Evolutionary conservation across 768 basidiomycete species (phyloP).

Genomic region (Lepiota venenata): DNA sequence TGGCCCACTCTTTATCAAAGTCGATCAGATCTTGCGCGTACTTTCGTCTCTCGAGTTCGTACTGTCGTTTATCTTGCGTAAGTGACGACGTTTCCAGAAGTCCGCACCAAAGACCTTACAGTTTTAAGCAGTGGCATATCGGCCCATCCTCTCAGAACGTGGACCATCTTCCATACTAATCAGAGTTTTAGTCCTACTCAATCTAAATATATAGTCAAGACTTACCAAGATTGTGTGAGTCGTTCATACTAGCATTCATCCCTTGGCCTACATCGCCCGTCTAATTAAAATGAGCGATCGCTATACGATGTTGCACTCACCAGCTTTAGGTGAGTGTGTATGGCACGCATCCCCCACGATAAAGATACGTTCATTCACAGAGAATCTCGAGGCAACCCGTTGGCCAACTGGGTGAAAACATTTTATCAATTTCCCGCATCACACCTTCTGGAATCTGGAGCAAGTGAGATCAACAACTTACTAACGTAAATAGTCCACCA

Average conservation of each 20-base stretch:
- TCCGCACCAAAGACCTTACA: slow-evolving; percentile 26
- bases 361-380: slow-evolving; percentile 61
- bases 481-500: slow-evolving; percentile 78
- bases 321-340: slow-evolving; percentile 65
- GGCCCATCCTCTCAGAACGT: slow-evolving; percentile 55
- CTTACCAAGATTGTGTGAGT: slow-evolving; percentile 65
- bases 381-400: slow-evolving; percentile 64
- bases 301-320: slow-evolving; percentile 24
- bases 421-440: neutral
- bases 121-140: slow-evolving; percentile 45
- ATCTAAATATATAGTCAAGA: neutral
- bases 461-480: slow-evolving; percentile 25
- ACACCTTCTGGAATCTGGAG: neutral
- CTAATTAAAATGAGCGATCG: too few relatives aligned
- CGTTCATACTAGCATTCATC: slow-evolving; percentile 77
- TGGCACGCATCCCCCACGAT: slow-evolving; percentile 78
- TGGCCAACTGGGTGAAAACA: slow-evolving; percentile 53
- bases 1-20: slow-evolving; percentile 64
- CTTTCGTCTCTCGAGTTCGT: slow-evolving; percentile 63
- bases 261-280: slow-evolving; percentile 49
- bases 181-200: neutral
- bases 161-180: slow-evolving; percentile 57
- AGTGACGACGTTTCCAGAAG: neutral
- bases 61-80: slow-evolving; percentile 32
- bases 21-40: slow-evolving; percentile 71